Evolutionary conservation across 2,329 filamentous ascomycete genomes (phyloP), one percentile per base, ranked within the genome.

Genomic region (Colletotrichum navitas): DNA sequence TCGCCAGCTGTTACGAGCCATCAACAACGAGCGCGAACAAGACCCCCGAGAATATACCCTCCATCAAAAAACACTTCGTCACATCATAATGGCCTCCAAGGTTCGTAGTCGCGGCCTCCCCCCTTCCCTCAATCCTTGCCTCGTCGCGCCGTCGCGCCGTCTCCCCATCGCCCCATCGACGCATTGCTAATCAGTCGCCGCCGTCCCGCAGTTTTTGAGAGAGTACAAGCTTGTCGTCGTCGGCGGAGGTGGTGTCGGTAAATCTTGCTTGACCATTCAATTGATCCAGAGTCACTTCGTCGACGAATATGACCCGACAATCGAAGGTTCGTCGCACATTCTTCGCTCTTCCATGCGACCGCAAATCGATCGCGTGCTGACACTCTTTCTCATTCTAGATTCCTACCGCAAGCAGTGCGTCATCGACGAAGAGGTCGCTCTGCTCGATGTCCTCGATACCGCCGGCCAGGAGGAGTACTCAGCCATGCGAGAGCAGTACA

Each of bases 381-480:
- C 76, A 58, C 26, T 7, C 36, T 5, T n/a, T 54, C 26, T 39
- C 34, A 62, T 39, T 67, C 63, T 82, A 99, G 96, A 99, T 82
- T 98, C 96, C 74, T 99, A 99, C 88, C 94, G 96, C 87, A 99
- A 99, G 92, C 96, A 98, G 89, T 98, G 96, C 83, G 92, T 97
- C 78, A 97, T 99, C 82, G 96, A 99, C 81, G 96, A 98, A 78
- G 96, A 99, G 85, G 94, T 98, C 76, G 96, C 96, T 63, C 90
- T 99, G 73, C 92, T 99, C 83, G 96, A 99, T 83, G 96, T 99
- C 74, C 92, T 98, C 81, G 96, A 99, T 84, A 99, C 96, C 66
- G 96, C 96, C 74, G 96, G 96, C 72, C 96, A 99, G 84, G 96
- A 99, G 85, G 96, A 99, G 86, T 99, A 98, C 87, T 97, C 95